Percentiles rank a stretch among this genome's conserved stretches.
Evolutionary conservation across 768 basidiomycete genomes (phyloP).

Genomic region (Lentinus tigrinus): DNA sequence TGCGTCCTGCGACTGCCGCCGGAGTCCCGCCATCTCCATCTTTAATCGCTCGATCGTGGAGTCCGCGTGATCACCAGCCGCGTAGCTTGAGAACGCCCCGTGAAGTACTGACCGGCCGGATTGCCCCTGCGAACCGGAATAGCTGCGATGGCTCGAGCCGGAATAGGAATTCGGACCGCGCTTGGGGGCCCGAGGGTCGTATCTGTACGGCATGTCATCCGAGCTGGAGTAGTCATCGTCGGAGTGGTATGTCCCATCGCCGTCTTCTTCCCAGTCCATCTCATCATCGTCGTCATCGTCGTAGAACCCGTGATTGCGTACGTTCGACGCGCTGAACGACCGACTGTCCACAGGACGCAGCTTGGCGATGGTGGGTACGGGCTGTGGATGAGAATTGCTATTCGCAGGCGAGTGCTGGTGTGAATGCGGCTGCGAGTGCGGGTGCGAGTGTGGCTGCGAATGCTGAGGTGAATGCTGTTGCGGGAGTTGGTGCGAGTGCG

Average conservation of each 20-base stretch:
- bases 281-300: conserved; percentile 39
- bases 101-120: conserved; percentile 22
- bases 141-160: conserved; percentile 11
- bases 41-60: conserved; percentile 60
- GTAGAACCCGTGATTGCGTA: conserved; percentile 27
- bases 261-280: conserved; percentile 34
- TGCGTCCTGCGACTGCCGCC: conserved; percentile 68
- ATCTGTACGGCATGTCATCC: conserved; percentile 46
- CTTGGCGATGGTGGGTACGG: conserved; percentile 16
- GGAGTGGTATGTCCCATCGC: conserved; percentile 17
- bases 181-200: conserved; percentile 33
- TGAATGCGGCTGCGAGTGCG: background rate
- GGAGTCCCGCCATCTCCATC: conserved; percentile 61
- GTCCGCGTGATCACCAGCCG: conserved; percentile 29
- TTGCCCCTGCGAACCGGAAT: conserved; percentile 11
- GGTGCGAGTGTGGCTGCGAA: background rate
- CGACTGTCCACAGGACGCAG: conserved; percentile 29
- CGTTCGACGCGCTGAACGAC: conserved; percentile 27
- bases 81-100: conserved; percentile 25
- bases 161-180: conserved; percentile 5
- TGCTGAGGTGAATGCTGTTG: conserved; percentile 19
- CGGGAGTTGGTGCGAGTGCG: too few species aligned
- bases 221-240: conserved; percentile 63
- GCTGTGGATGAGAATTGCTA: conserved; percentile 8
- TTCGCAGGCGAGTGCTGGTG: background rate